These are phyloP conservation scores for Flagelloscypha sp. DNA, from an alignment of 768 basidiomycete genomes.

Conservation along the genomic window DNA sequence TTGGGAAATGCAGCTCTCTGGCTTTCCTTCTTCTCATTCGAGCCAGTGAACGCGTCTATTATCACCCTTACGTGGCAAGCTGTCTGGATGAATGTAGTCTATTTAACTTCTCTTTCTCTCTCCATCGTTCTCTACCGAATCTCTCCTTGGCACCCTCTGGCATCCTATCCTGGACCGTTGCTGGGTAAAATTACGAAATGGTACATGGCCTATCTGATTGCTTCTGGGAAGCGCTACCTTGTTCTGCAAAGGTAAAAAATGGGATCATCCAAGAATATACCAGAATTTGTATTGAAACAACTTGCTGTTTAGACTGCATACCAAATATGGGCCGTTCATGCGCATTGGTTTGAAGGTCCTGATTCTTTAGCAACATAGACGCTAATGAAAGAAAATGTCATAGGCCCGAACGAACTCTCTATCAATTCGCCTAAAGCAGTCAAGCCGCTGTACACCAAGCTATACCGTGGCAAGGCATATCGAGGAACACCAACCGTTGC, in stretches of 20 bases:
- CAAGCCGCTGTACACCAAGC: conserved; percentile 17
- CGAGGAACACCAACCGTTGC: conserved; percentile 14
- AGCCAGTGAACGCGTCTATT: no score
- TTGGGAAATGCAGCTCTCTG: no score
- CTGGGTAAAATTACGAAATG: conserved; percentile 22
- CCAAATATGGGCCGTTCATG: conserved; percentile 22
- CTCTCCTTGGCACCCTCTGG: conserved; percentile 30
- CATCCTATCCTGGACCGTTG: conserved; percentile 27
- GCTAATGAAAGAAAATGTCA: neutral
- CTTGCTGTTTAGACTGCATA: conserved; percentile 18
- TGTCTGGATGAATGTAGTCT: no score
- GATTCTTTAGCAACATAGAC: neutral
- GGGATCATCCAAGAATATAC: neutral
- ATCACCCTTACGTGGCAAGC: no score
- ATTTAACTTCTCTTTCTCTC: conserved; percentile 13
- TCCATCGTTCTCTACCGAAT: conserved; percentile 27
- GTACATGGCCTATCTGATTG: conserved; percentile 14
- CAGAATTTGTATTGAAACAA: conserved; percentile 1
- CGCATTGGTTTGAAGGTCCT: conserved; percentile 19
- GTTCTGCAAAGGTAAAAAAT: conserved; percentile 6
- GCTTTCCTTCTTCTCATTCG: no score
- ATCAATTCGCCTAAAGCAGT: conserved; percentile 17
- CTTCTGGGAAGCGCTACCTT: conserved; percentile 13
- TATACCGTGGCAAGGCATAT: conserved; percentile 17
- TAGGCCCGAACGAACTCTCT: conserved; percentile 32